Base-by-base conservation (phyloP, 2,329 filamentous ascomycete genomes). In the Parascedosporium putredinis region DNA sequence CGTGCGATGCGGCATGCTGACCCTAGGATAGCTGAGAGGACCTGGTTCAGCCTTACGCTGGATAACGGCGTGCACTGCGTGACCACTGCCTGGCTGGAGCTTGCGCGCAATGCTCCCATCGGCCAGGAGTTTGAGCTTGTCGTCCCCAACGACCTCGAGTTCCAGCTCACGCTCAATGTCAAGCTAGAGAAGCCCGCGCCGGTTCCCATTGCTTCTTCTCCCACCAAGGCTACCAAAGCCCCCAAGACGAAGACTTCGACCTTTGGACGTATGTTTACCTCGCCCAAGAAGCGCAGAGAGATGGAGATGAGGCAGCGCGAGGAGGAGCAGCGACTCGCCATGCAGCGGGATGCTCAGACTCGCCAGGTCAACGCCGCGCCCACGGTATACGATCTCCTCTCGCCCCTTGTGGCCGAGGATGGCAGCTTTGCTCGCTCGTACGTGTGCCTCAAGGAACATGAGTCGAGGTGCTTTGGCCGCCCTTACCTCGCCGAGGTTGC, bases 1-100 rank as follows among this genome's bases (percentile, higher is more conserved):
- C n/a, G n/a, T n/a, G n/a, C n/a, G n/a, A n/a, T n/a, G n/a, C n/a
- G n/a, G n/a, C n/a, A n/a, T n/a, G 63, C 55, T 50, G 43, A 43
- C 27, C 52, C 12, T 20, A 2, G n/a, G 6, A 22, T 38, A 6
- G 25, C 34, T 49, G 90, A 97, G 67, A 83, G 88, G 50, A 88
- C 88, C 2, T 93, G 88, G 78, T 98, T 98, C 70, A 90, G 91
- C 58, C 77, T 98, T 9, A 98, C 93, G 0, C 77, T 98, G n/a
- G 93, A 98, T 66, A 98, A 98, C 56, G 93, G 93, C 23, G 80
- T 98, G 1, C 93, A 98, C 64, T 98, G 93, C 60, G 93, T 98
- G 14, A 98, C 93, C 0, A 98, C 93, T 3, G 84, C 89, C 1
- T 96, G 89, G 87, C 75, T 97, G 7, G 93, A 98, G 65, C 74